phyloP scores from a whole-genome alignment of 805 yeast species.

The Torulaspora gathmanii region DNA sequence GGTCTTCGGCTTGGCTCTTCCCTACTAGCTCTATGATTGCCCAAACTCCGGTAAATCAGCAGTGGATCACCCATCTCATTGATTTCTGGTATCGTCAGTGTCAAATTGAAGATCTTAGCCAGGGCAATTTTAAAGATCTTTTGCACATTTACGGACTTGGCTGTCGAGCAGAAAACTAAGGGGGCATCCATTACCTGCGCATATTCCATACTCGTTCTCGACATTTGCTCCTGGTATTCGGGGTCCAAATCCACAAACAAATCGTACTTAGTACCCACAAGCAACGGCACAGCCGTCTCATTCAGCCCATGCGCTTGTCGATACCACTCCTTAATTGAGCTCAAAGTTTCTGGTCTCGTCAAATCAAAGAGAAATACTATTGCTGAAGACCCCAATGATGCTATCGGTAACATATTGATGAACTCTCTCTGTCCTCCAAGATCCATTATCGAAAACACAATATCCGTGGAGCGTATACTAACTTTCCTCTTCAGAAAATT shows the following conservation, averaged over 20 bases:
- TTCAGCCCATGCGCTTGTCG: conserved; percentile 86
- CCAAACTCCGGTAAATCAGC: conserved; percentile 51
- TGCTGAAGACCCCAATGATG: conserved; percentile 88
- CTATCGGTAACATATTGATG: conserved; percentile 91
- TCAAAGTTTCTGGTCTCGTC: conserved; percentile 77
- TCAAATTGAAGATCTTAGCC: conserved; percentile 84
- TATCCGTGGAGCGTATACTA: conserved; percentile 76
- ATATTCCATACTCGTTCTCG: conserved; percentile 74
- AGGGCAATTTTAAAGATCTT: conserved; percentile 88
- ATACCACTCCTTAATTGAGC: conserved; percentile 92
- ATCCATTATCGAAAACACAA: conserved; percentile 92
- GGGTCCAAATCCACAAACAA: conserved; percentile 71
- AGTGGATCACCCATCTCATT: conserved; percentile 88
- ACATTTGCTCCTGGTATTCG: conserved; percentile 78
- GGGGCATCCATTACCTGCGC: conserved; percentile 87
- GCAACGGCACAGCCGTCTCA: conserved; percentile 81
- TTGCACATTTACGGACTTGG: conserved; percentile 88
- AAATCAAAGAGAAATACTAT: conserved; percentile 85
- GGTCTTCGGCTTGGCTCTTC: conserved; percentile 8
- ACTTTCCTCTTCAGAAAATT: conserved; percentile 90
- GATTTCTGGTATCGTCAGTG: conserved; percentile 78
- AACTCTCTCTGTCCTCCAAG: conserved; percentile 94
- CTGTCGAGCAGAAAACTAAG: conserved; percentile 82
- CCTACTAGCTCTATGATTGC: conserved; percentile 12
- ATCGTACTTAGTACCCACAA: conserved; percentile 93